These are phyloP conservation scores for Gracilaria domingensis DNA, from an alignment of 23 red algal species.

Conservation along the genomic window DNA sequence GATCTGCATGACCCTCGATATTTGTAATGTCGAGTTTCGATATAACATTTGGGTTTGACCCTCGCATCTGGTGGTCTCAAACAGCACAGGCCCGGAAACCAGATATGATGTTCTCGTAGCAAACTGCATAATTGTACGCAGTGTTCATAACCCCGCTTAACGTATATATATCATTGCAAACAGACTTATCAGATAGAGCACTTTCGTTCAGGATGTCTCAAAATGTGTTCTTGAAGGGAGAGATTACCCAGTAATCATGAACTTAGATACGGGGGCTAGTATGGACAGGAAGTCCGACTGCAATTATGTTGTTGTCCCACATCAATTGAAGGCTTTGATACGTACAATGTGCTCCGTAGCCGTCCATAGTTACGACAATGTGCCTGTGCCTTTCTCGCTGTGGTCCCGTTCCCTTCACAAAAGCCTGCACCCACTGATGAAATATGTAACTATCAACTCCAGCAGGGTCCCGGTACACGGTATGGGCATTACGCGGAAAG, in stretches of 20 bases:
- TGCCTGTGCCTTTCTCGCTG: not conserved
- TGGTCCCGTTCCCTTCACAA: not conserved
- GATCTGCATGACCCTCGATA: too few species aligned
- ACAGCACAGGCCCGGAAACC: too few species aligned
- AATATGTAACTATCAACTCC: not conserved
- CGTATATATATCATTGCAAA: too few species aligned
- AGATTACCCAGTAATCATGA: constrained; percentile 8
- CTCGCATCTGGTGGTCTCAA: too few species aligned
- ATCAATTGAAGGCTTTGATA: not conserved
- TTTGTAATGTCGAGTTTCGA: too few species aligned
- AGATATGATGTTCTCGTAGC: too few species aligned
- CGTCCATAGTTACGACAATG: constrained; percentile 9
- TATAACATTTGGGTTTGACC: too few species aligned
- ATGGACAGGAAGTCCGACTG: not conserved
- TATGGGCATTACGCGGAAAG: not conserved
- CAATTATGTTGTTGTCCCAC: constrained; percentile 21
- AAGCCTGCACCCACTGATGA: not conserved
- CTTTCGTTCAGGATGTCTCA: not conserved
- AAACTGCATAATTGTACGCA: too few species aligned
- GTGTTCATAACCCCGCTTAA: too few species aligned
- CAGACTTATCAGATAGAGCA: not conserved
- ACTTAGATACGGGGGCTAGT: not conserved
- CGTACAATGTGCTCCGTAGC: not conserved
- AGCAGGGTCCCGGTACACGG: not conserved
- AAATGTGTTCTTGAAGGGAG: not conserved